Evolutionary conservation across 192 early-diverging fungal genomes (phyloP).

Genomic region (Backusella liffmaniae): DNA sequence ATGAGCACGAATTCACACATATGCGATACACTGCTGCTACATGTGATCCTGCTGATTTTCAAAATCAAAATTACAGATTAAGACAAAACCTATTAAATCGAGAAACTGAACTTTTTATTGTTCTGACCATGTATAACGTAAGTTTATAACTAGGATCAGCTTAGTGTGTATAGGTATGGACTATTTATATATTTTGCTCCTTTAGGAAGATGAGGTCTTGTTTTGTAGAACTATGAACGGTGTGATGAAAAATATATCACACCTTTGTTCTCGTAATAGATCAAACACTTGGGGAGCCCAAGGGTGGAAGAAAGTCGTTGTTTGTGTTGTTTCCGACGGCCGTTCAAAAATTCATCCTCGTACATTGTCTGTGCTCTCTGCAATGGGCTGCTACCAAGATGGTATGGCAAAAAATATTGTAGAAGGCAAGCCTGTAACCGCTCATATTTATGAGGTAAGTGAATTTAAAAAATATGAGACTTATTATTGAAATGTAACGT

Average conservation of each 20-base stretch:
- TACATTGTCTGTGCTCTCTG: constrained; percentile 62
- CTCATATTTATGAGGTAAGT: constrained; percentile 61
- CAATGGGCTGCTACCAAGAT: constrained; percentile 80
- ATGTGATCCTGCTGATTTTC: constrained; percentile 66
- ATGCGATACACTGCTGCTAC: constrained; percentile 75
- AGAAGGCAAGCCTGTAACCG: constrained; percentile 58
- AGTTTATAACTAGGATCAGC: constrained; percentile 4
- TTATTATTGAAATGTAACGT: background rate
- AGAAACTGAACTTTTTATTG: constrained; percentile 66
- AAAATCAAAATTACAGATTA: constrained; percentile 56
- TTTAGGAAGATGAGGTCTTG: constrained; percentile 82
- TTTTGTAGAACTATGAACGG: constrained; percentile 89
- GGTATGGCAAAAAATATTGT: constrained; percentile 66
- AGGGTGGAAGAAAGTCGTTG: constrained; percentile 79
- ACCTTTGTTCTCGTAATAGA: constrained; percentile 63
- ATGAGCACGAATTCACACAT: constrained; percentile 69
- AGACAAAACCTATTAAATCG: constrained; percentile 54
- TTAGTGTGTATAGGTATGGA: background rate
- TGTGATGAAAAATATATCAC: constrained; percentile 84
- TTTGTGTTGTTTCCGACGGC: constrained; percentile 80
- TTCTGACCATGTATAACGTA: constrained; percentile 76
- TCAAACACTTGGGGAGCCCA: constrained; percentile 67
- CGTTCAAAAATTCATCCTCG: constrained; percentile 64
- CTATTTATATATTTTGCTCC: background rate
- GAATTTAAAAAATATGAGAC: constrained; percentile 7